Conservation (phyloP, 2,329 filamentous ascomycete species). For the Diplodia scrobiculata region DNA sequence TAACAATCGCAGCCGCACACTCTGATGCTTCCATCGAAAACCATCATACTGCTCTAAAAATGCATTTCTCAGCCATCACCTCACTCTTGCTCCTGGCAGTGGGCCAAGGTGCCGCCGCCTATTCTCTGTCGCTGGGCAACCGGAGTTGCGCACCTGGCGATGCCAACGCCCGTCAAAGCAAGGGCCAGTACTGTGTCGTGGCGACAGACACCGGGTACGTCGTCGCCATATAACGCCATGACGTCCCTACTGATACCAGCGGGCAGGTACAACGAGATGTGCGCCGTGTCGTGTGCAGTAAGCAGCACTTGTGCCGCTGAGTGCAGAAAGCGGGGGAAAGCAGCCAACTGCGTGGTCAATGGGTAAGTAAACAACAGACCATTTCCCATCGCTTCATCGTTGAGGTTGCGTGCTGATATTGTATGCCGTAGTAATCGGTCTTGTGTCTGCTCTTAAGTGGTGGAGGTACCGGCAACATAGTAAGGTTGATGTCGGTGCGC, state of each 20-base stretch:
- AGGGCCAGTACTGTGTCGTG: not conserved
- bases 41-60: not conserved
- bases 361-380: not conserved
- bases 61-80: not conserved
- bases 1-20: not conserved
- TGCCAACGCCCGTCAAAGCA: not conserved
- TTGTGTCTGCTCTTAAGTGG: not conserved
- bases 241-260: not conserved
- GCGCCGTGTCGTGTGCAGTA: not conserved
- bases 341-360: not conserved
- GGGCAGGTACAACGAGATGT: not conserved
- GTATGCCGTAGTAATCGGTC: not conserved
- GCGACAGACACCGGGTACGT: not conserved
- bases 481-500: not conserved
- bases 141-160: not conserved
- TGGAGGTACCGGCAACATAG: not conserved
- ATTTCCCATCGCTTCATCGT: not conserved
- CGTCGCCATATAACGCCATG: too few relatives aligned
- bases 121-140: not conserved
- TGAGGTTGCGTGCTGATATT: not conserved
- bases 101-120: not conserved
- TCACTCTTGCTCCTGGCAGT: not conserved
- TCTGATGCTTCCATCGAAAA: not conserved
- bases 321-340: not conserved
- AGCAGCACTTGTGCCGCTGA: not conserved